Conservation (phyloP, 1,139 yeast genomes). For the Candida frijolesensis region DNA sequence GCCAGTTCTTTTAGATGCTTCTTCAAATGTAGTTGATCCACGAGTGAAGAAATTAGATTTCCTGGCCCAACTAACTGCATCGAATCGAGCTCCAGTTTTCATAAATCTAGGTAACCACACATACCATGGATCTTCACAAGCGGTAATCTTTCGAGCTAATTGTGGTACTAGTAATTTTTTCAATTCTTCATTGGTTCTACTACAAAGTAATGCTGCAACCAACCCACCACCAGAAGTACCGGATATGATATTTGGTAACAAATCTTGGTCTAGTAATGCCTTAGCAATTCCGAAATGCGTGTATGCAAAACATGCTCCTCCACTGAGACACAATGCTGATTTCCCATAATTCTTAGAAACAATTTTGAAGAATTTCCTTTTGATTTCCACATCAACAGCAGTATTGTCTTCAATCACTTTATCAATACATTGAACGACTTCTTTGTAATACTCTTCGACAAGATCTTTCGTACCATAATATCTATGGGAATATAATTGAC, state of each 20-base stretch:
- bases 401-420: conserved; percentile 40
- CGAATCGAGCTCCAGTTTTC: conserved; percentile 79
- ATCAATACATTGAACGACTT: conserved; percentile 53
- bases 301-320: conserved; percentile 81
- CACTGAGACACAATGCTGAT: conserved; percentile 72
- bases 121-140: conserved; percentile 67
- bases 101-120: conserved; percentile 68
- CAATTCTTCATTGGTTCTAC: conserved; percentile 70
- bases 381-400: conserved; percentile 37
- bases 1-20: conserved; percentile 69
- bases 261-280: conserved; percentile 67
- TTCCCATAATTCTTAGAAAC: conserved; percentile 69
- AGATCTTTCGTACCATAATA: conserved; percentile 73
- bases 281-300: conserved; percentile 78
- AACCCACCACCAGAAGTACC: conserved; percentile 87
- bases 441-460: conserved; percentile 56
- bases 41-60: conserved; percentile 69
- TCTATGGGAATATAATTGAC: conserved; percentile 69
- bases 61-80: conserved; percentile 73
- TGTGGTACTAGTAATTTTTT: conserved; percentile 58
- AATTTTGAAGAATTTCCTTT: conserved; percentile 57
- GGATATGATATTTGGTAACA: conserved; percentile 67
- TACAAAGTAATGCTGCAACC: conserved; percentile 74
- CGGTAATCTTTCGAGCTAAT: conserved; percentile 66
- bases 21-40: conserved; percentile 74